Percentiles rank a stretch among this genome's conserved stretches.
Evolutionary conservation across 2,329 filamentous ascomycete species (phyloP).

Genomic region (Trichoderma polysporum): DNA sequence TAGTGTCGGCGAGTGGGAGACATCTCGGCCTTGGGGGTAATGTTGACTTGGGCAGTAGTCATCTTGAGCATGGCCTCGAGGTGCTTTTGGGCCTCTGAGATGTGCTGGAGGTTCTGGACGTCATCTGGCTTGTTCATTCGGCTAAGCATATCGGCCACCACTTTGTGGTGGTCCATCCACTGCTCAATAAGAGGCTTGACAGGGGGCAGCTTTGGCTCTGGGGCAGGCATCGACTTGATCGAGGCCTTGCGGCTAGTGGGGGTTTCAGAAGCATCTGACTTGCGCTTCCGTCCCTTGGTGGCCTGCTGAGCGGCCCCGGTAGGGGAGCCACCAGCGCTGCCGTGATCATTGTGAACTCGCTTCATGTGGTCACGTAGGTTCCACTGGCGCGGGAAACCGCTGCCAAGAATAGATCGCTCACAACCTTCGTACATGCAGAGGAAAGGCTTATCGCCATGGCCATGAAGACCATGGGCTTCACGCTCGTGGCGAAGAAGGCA

Average conservation of each 20-base stretch:
- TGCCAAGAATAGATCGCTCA: conserved; percentile 76
- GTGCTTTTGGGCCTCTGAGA: conserved; percentile 51
- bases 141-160: conserved; percentile 59
- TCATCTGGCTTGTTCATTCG: conserved; percentile 51
- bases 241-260: conserved; percentile 50
- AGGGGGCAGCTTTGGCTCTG: conserved; percentile 35
- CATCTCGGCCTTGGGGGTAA: conserved; percentile 27
- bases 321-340: conserved; percentile 44
- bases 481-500: conserved; percentile 93
- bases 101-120: conserved; percentile 52
- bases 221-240: conserved; percentile 41
- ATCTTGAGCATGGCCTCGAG: conserved; percentile 55
- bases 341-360: conserved; percentile 74
- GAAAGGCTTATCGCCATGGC: conserved; percentile 89
- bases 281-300: conserved; percentile 57
- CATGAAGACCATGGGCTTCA: conserved; percentile 93
- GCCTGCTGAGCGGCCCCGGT: conserved; percentile 34
- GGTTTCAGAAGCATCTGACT: conserved; percentile 50
- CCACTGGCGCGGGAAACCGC: conserved; percentile 93
- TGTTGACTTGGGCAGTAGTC: conserved; percentile 31
- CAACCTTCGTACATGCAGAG: conserved; percentile 86
- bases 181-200: conserved; percentile 49
- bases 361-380: conserved; percentile 98
- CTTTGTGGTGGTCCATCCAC: conserved; percentile 63
- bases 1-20: conserved; percentile 28